These are phyloP conservation scores for Trichaptum fuscoviolaceum DNA, from an alignment of 768 basidiomycete species.

Conservation along the genomic window DNA sequence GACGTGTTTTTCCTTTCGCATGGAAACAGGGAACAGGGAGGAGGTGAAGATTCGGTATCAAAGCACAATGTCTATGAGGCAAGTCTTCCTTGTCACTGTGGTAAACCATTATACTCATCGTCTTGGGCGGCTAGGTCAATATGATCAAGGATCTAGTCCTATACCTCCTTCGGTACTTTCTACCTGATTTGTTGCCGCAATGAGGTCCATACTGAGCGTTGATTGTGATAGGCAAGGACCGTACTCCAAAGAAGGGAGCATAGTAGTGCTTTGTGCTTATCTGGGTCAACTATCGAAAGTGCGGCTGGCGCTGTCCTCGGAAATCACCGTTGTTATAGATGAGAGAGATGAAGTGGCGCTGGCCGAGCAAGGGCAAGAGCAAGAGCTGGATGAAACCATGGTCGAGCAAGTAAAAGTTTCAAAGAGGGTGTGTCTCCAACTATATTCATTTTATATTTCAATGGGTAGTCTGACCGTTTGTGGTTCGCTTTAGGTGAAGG, in stretches of 20 bases:
- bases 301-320: conserved; percentile 34
- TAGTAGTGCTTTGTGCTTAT: conserved; percentile 52
- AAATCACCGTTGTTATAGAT: conserved; percentile 62
- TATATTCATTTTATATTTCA: background rate
- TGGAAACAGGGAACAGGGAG: conserved; percentile 52
- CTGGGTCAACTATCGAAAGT: conserved; percentile 45
- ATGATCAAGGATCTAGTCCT: conserved; percentile 52
- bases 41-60: conserved; percentile 54
- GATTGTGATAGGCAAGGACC: conserved; percentile 35
- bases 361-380: conserved; percentile 46
- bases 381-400: conserved; percentile 34
- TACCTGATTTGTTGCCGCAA: background rate
- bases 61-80: conserved; percentile 71
- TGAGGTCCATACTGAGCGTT: background rate
- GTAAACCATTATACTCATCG: conserved; percentile 27
- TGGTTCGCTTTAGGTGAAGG: conserved; percentile 40
- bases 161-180: conserved; percentile 38
- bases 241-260: conserved; percentile 42
- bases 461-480: background rate
- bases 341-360: conserved; percentile 64
- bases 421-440: conserved; percentile 44
- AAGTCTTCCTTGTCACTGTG: conserved; percentile 25
- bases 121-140: conserved; percentile 22
- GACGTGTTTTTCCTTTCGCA: conserved; percentile 70
- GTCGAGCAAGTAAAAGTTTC: conserved; percentile 49